Evolutionary conservation across 176 grass and related monocot genomes (phyloP), one percentile per base, ranked within the genome.

Genomic region (Guadua angustifolia): DNA sequence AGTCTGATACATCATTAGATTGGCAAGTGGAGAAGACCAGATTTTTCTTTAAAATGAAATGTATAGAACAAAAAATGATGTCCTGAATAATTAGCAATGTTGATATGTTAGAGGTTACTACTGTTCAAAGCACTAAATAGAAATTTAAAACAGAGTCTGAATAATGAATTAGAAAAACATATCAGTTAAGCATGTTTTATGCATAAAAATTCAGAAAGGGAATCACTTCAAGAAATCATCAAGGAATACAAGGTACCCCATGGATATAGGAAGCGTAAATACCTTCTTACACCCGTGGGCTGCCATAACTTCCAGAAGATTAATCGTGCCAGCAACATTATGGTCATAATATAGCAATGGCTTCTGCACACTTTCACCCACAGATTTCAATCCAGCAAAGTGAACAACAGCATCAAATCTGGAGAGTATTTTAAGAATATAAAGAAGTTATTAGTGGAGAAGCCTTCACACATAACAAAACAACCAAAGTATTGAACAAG

Each of bases 321-420:
- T 90, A 77, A 98, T 90, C 3, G 95, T 95, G 22, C 95, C 91
- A 52, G 85, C 66, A 60, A 98, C 82, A 81, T 98, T 98, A 82
- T 93, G 83, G 83, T 98, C 76, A 24, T 95, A 98, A 86, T 98
- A 98, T 76, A 98, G 87, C 88, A 98, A 90, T 45, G 95, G 95
- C 17, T 95, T 98, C 68, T 94, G 87, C 63, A 98, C 91, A 59
- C 95, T 98, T 86, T 93, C 95, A 71, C 95, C 95, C 29, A 98
- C 95, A 73, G 95, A 91, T 91, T 98, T 98, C 80, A 94, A 73
- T 29, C 95, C 95, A 81, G 95, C 95, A 72, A 95, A 93, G 75
- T 98, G 95, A 88, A 98, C 89, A 74, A 98, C 93, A 56, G 95
- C 95, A 88, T 98, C 93, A 85, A 98, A 93, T 84, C 95, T 98